Evolutionary conservation across 768 basidiomycete species (phyloP).

Genomic region (Rhizopogon vinicolor): DNA sequence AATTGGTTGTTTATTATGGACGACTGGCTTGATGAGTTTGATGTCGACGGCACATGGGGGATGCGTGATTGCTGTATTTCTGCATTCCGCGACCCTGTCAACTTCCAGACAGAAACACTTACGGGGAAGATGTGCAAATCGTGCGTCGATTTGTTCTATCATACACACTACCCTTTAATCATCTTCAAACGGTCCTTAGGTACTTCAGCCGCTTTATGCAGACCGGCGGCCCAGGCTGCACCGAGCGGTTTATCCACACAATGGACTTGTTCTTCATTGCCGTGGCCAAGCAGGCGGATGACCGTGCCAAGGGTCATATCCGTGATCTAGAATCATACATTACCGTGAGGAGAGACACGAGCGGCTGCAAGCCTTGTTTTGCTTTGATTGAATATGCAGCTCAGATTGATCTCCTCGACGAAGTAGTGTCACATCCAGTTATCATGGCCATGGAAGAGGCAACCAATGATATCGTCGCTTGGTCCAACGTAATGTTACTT

Average conservation of each 20-base stretch:
- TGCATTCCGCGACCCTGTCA: slow-evolving; percentile 24
- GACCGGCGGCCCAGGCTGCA: slow-evolving; percentile 36
- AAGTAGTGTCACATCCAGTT: slow-evolving; percentile 47
- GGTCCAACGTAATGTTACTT: slow-evolving; percentile 44
- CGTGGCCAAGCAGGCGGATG: slow-evolving; percentile 38
- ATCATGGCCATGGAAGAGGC: slow-evolving; percentile 41
- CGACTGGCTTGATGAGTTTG: slow-evolving; percentile 37
- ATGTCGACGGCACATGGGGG: slow-evolving; percentile 23
- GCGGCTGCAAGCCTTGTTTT: slow-evolving; percentile 47
- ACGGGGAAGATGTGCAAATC: slow-evolving; percentile 29
- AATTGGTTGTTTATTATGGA: slow-evolving; percentile 30
- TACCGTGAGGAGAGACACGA: slow-evolving; percentile 47
- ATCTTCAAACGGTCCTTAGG: slow-evolving; percentile 14
- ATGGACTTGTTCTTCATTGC: slow-evolving; percentile 39
- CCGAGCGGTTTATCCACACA: slow-evolving; percentile 35
- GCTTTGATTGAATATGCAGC: slow-evolving; percentile 52
- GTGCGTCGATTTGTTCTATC: slow-evolving; percentile 16
- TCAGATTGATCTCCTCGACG: slow-evolving; percentile 47
- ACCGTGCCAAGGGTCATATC: slow-evolving; percentile 31
- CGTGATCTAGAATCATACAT: slow-evolving; percentile 53
- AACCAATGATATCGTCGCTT: slow-evolving; percentile 49
- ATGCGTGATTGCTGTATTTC: slow-evolving; percentile 26
- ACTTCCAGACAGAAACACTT: slow-evolving; percentile 23
- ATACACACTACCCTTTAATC: no score
- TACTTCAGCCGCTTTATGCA: slow-evolving; percentile 34